Conservation (phyloP, 1,284 basidiomycete species). For the Papiliotrema laurentii region DNA sequence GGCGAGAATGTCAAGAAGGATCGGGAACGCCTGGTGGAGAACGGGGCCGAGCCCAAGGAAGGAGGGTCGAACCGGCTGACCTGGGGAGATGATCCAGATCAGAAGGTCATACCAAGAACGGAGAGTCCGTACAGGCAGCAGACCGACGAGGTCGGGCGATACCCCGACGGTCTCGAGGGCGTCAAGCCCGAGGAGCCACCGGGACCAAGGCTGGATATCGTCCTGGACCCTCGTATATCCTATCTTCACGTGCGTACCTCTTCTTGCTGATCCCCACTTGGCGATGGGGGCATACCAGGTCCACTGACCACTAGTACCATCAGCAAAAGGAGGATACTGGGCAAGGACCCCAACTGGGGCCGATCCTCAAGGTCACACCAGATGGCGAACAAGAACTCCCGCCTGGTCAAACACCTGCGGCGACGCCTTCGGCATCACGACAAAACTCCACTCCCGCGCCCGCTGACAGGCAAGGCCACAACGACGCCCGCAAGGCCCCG, state of each 20-base stretch:
- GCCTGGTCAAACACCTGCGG: conserved; percentile 28
- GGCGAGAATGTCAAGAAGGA: not conserved
- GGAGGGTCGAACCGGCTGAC: not conserved
- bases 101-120: conserved; percentile 10
- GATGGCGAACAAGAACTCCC: conserved; percentile 32
- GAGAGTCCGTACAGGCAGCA: conserved; percentile 9
- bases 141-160: conserved; percentile 31
- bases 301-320: conserved; percentile 19
- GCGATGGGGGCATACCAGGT: too few relatives aligned
- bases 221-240: conserved; percentile 34
- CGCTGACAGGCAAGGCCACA: too few relatives aligned
- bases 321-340: conserved; percentile 15
- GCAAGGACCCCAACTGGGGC: conserved; percentile 17
- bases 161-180: conserved; percentile 23
- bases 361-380: conserved; percentile 29
- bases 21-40: not conserved
- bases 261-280: too few relatives aligned
- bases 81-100: conserved; percentile 15
- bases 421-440: conserved; percentile 7
- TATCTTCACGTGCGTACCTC: conserved; percentile 34
- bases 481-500: not conserved
- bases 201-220: conserved; percentile 40
- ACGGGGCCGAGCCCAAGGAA: not conserved
- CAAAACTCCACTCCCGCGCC: conserved; percentile 2
- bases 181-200: conserved; percentile 40